Conservation (phyloP, 208 protist species). For the Sergeia podlipaevii region DNA sequence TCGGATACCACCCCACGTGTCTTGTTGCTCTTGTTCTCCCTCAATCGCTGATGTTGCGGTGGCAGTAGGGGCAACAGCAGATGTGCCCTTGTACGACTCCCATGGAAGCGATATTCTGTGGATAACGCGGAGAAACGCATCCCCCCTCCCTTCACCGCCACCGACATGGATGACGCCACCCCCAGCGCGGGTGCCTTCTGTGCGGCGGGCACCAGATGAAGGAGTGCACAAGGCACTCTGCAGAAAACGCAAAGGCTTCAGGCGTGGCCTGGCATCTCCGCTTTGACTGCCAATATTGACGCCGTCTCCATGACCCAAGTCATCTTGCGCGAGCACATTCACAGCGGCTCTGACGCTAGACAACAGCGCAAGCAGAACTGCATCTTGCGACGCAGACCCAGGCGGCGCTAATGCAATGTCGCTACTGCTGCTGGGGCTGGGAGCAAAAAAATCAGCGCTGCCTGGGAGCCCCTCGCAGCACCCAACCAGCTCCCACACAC, state of each 20-base stretch:
- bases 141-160: constrained; percentile 5
- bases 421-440: neutral
- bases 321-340: constrained; percentile 6
- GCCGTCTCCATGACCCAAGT: too few relatives aligned
- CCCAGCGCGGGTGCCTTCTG: too few relatives aligned
- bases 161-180: too few relatives aligned
- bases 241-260: constrained; percentile 31
- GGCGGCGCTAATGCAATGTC: neutral
- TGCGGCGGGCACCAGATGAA: too few relatives aligned
- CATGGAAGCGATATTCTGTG: constrained; percentile 47
- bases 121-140: constrained; percentile 43
- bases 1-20: too few relatives aligned
- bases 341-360: constrained; percentile 27
- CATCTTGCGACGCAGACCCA: constrained; percentile 11
- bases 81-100: too few relatives aligned
- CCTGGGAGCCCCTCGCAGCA: constrained; percentile 19
- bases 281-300: too few relatives aligned
- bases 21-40: too few relatives aligned
- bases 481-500: constrained; percentile 25
- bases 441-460: neutral
- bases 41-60: too few relatives aligned
- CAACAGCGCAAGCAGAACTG: constrained; percentile 27
- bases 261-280: too few relatives aligned
- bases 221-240: constrained; percentile 33
- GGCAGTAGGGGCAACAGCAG: too few relatives aligned